Base-by-base conservation (phyloP, 805 yeast species). In the Danielia reshetovae region DNA sequence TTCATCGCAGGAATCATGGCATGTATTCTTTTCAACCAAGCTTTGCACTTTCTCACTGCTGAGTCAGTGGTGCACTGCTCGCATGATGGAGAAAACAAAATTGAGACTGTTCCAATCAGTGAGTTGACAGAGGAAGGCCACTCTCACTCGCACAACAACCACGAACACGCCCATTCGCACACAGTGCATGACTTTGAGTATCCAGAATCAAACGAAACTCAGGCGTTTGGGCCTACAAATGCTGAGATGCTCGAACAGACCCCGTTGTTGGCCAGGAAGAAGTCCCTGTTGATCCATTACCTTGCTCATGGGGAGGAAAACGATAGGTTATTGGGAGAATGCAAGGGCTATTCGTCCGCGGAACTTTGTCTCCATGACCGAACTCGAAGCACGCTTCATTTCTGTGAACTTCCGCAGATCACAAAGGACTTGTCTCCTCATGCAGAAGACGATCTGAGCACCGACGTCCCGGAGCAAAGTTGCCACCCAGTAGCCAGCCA, bases 1-100 rank as follows among this genome's bases (percentile, higher is more conserved):
- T 72, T 73, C 44, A 65, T 76, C 3, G 49, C 61, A 1, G 97
- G 98, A 2, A 73, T 83, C 2, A 29, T 62, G 1, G 42, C 76
- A 2, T 85, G 95, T 51, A 55, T 77, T 1, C 40, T 59, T 2
- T 60, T 90, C 36, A 89, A 88, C 55, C 54, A 65, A 18, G 24
- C 81, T 1, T 76, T 93, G 4, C 96, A 89, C 57, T 56, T 76
- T 23, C 57, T 79, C 34, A 85, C 97, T 0, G 77, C 90, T 32
- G 85, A 85, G 54, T 79, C 89, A 21, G 74, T 89, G 22, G 84
- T 89, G 0, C 96, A 88, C 53, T 88, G 96, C 59, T 82, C 77
- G 11, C 96, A 88, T 49, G 77, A 66, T 9, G 71, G 60, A 9
- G 58, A 51, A 19, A 36, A 33, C 25, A 55, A 50, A 16, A 57